Base-by-base conservation (phyloP, 1,284 basidiomycete species). In the Moniliella sp. region DNA sequence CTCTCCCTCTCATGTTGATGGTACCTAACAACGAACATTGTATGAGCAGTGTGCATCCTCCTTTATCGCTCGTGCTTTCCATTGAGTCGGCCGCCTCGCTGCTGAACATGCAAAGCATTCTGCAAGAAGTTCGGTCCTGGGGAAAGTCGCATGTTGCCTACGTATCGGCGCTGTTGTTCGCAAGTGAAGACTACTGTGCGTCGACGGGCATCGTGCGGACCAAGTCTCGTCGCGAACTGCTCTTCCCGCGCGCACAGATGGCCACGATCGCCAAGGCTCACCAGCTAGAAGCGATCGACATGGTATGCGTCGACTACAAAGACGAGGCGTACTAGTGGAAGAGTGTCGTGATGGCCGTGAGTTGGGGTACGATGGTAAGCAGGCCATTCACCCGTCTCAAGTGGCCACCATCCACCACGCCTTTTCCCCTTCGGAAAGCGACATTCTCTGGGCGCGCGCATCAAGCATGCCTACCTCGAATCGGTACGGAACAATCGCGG, bases 301-400 rank as follows among this genome's bases (percentile, higher is more conserved):
- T 81, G 76, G 81, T 88, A 1, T 88, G 83, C 57, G 73, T 86
- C 21, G 75, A 83, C 54, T 88, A 83, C 65, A 78, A 79, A 54
- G 74, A 86, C 52, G 50, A 65, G 3, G 67, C 69, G 4, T 72
- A 73, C 42, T 91, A 12, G 63, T 65, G 31, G 71, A 76, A 3
- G 83, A 91, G 57, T 79, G 76, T 34, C 62, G 68, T 36, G 81
- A 88, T 46, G 57, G 46, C 8, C 39, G 43, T n/a, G 26, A 43
- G 33, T 30, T 61, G 3, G 57, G 57, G 0, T 57, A 43, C 28
- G 52, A 58, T 29, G 57, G 55, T 5, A 61, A 61, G 28, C 84
- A 91, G 79, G 82, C 79, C 1, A 88, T 94, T 32, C 86, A 94
- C 62, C 84, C 86, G 0, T 66, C 65, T 9, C 86, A 94, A 61